Evolutionary conservation across 2,329 filamentous ascomycete species (phyloP).

Genomic region (Claviceps sp.): DNA sequence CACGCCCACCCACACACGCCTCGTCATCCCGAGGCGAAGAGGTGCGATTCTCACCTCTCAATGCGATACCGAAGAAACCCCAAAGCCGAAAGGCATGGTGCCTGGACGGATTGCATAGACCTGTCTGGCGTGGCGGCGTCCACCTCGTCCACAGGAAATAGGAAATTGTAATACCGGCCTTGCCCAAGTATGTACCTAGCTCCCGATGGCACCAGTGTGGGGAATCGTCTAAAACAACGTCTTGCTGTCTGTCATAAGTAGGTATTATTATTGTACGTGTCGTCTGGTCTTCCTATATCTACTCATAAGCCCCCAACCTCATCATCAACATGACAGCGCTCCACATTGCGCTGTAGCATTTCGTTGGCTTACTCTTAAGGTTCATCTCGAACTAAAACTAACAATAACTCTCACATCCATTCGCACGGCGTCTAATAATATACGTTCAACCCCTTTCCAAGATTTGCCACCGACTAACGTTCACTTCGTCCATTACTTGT

Average conservation of each 20-base stretch:
- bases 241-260: too few species aligned
- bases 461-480: too few species aligned
- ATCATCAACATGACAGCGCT: not conserved
- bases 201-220: slow-evolving; percentile 5
- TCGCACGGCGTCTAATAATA: not conserved
- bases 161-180: slow-evolving; percentile 3
- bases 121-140: not conserved
- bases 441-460: not conserved
- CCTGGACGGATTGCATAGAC: not conserved
- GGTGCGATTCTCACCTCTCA: not conserved
- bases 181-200: slow-evolving; percentile 1
- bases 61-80: slow-evolving; percentile 7
- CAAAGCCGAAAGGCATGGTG: slow-evolving; percentile 4
- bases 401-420: not conserved
- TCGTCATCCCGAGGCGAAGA: not conserved
- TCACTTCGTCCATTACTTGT: too few species aligned
- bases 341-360: not conserved
- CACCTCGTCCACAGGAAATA: not conserved
- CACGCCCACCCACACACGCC: not conserved
- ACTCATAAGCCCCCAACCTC: slow-evolving; percentile 8
- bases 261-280: not conserved
- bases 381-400: not conserved
- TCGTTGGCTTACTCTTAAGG: not conserved
- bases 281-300: slow-evolving; percentile 6
- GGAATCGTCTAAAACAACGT: not conserved